These are phyloP conservation scores for Cercospora sojina DNA, from an alignment of 2,329 filamentous ascomycete genomes.

Conservation along the genomic window DNA sequence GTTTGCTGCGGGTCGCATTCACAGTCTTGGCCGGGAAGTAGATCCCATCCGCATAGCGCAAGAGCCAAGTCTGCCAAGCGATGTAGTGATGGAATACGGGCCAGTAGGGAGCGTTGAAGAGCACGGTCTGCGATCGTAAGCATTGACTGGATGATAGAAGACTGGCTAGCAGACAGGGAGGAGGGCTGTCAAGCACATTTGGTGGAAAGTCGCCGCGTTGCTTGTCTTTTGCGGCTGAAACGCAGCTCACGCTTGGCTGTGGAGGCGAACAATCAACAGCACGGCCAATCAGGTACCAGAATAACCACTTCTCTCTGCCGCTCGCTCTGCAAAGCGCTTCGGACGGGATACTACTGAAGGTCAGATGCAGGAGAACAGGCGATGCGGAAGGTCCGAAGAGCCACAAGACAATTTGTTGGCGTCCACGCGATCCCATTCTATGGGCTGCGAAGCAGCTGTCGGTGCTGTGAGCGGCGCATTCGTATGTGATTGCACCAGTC, in stretches of 20 bases:
- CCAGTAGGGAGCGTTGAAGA: background rate
- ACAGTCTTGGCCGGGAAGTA: slow-evolving; percentile 13
- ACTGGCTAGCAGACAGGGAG: slow-evolving; percentile 5
- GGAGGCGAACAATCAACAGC: background rate
- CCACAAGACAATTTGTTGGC: background rate
- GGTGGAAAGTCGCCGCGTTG: slow-evolving; percentile 6
- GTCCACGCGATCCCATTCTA: background rate
- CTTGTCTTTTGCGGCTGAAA: slow-evolving; percentile 9
- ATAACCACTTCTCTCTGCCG: background rate
- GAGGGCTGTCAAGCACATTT: background rate
- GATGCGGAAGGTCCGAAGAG: background rate
- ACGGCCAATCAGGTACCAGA: background rate
- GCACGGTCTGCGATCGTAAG: background rate
- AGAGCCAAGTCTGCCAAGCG: slow-evolving; percentile 12
- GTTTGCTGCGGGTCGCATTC: background rate
- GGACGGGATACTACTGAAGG: background rate
- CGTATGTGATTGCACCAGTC: background rate
- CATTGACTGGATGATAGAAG: slow-evolving; percentile 3
- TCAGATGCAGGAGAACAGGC: background rate
- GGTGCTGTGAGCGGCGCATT: background rate
- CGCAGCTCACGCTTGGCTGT: background rate
- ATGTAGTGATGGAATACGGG: background rate
- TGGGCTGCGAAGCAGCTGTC: background rate
- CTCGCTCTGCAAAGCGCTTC: background rate
- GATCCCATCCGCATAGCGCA: slow-evolving; percentile 16